Evolutionary conservation across 345 rosid species (phyloP).

Genomic region (Kernera saxatilis): DNA sequence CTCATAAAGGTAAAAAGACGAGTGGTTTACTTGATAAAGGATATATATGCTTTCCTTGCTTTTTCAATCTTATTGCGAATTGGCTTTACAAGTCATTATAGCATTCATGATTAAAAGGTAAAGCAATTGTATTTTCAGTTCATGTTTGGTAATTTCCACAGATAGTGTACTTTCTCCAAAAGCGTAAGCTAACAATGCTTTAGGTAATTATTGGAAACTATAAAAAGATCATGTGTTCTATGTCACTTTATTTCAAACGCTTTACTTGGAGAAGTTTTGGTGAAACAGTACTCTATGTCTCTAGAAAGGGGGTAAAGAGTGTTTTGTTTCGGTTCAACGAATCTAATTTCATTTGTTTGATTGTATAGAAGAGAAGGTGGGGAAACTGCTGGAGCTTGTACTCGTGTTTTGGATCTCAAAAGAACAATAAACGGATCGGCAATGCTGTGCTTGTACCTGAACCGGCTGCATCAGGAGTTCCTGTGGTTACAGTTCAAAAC

Average conservation of each 20-base stretch:
- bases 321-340: neutral
- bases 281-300: neutral
- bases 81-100: constrained; percentile 27
- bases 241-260: neutral
- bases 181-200: neutral
- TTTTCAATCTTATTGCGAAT: neutral
- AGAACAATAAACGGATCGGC: constrained; percentile 66
- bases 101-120: constrained; percentile 22
- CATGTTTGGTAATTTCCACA: constrained; percentile 6
- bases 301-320: neutral
- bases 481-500: constrained; percentile 36
- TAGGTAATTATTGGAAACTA: neutral
- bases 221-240: neutral
- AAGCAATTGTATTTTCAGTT: neutral
- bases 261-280: neutral
- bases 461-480: constrained; percentile 38
- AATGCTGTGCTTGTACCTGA: constrained; percentile 83
- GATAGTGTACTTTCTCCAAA: neutral
- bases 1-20: constrained; percentile 8
- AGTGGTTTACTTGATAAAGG: neutral
- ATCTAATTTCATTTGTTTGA: constrained; percentile 15
- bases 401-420: constrained; percentile 79
- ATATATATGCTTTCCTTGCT: neutral
- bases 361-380: constrained; percentile 77
- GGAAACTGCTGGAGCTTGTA: constrained; percentile 70